Evolutionary conservation across 768 basidiomycete genomes (phyloP), one percentile per base, ranked within the genome.

Genomic region (Leccinum longicurvipes): DNA sequence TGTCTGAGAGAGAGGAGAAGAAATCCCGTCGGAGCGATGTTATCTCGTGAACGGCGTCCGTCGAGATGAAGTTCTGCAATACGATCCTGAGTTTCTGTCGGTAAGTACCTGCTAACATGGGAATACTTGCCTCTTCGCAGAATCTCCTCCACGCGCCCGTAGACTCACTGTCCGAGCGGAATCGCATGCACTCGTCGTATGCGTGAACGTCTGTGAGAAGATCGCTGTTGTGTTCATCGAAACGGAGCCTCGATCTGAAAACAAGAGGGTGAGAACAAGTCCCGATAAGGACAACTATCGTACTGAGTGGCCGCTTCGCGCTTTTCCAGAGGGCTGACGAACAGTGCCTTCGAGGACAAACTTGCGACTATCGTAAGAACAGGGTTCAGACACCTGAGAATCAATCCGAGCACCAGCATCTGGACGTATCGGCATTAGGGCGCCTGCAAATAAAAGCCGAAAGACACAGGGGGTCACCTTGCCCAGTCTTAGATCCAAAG

Each of bases 311-410:
- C 86, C 62, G 91, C 91, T 15, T 96, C 89, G 5, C 92, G 80
- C 67, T 87, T 87, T 27, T 95, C 93, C 69, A 89, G 77, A 0
- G 93, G 91, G 57, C 73, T 90, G 12, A 84, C 61, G 72, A 97
- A 98, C 47, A 98, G 71, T 0, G 94, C 87, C 64, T 95, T 98
- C 4, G 88, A 89, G 2, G 93, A 95, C 32, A 98, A 72, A 56
- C 83, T 77, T 17, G 93, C 92, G 0, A 86, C 88, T 31, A 95
- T 81, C 2, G 91, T 93, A 28, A 95, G 76, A 12, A 91, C 77
- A 2, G 92, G 91, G 52, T 83, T 85, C 9, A 96, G 73, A 61
- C 93, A 95, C 60, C 81, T 81, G 74, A 98, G 94, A 46, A 95
- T 80, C 6, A 86, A 81, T 0, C 83, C 93, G 0, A 97, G 76